These are phyloP conservation scores for Talaromyces liani DNA, from an alignment of 495 filamentous ascomycete genomes.

Conservation along the genomic window DNA sequence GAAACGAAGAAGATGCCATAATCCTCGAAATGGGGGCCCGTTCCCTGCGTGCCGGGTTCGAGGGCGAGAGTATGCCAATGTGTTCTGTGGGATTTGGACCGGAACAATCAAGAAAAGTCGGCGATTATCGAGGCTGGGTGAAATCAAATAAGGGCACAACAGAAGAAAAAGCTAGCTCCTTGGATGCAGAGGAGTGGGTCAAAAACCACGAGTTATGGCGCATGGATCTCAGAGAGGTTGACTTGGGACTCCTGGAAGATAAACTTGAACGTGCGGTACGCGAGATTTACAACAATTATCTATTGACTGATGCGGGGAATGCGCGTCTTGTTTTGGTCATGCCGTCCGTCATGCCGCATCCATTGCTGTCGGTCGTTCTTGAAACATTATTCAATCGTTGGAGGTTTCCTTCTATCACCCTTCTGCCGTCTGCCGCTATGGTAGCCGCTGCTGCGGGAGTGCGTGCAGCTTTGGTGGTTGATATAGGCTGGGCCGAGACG, in stretches of 20 bases:
- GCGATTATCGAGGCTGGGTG: slow-evolving; percentile 73
- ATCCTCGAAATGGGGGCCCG: slow-evolving; percentile 78
- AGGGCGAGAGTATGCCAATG: slow-evolving; percentile 68
- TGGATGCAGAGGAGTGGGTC: slow-evolving; percentile 57
- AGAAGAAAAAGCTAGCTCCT: slow-evolving; percentile 11
- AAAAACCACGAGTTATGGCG: slow-evolving; percentile 74
- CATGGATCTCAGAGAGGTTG: slow-evolving; percentile 60
- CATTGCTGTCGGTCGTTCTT: slow-evolving; percentile 65
- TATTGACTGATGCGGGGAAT: slow-evolving; percentile 68
- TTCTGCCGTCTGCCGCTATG: slow-evolving; percentile 68
- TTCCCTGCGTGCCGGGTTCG: slow-evolving; percentile 75
- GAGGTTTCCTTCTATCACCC: slow-evolving; percentile 71
- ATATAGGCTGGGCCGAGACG: slow-evolving; percentile 89
- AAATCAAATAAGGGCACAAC: slow-evolving; percentile 14
- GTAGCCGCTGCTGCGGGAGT: slow-evolving; percentile 70
- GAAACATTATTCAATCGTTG: slow-evolving; percentile 72
- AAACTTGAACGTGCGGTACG: slow-evolving; percentile 80
- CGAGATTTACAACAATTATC: slow-evolving; percentile 76
- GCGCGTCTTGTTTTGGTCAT: slow-evolving; percentile 67
- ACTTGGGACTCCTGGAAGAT: slow-evolving; percentile 76
- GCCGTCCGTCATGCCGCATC: slow-evolving; percentile 70
- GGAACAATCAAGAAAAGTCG: slow-evolving; percentile 66
- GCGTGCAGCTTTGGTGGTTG: slow-evolving; percentile 72
- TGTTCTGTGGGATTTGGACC: slow-evolving; percentile 66
- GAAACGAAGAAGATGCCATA: slow-evolving; percentile 75